Evolutionary conservation across 2,329 filamentous ascomycete species (phyloP), one percentile per base, ranked within the genome.

Genomic region (Zymoseptoria passerinii): DNA sequence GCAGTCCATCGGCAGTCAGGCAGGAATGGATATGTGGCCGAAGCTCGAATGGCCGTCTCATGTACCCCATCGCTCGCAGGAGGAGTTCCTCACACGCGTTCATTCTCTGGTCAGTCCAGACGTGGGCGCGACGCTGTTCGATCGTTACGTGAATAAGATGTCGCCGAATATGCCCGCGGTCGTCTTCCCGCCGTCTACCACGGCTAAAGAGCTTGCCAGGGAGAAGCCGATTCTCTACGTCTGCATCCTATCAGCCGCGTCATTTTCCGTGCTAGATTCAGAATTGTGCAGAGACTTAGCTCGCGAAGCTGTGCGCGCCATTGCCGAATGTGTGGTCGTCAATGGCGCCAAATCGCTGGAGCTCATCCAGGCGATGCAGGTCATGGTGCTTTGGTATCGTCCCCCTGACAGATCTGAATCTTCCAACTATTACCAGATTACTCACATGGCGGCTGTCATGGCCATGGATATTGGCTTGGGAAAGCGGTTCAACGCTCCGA

Each of bases 401-500:
- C 89, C 90, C 16, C 90, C 90, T 0, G 86, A 92, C 64, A 82
- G 88, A 66, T 89, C 89, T 59, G 89, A 95, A 68, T 88, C 94
- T 74, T 83, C 92, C 68, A 94, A 94, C 70, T 95, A 94, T 71
- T 95, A 94, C 74, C 89, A 92, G 75, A 81, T 94, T 64, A 84
- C 90, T 51, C 89, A 95, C 71, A 84, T 90, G 68, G 87, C 88
- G 1, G 86, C 86, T 52, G 82, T 90, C 65, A 89, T 95, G 85
- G 87, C 87, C 27, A 84, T 95, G 56, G 90, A 95, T 66, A 81
- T 95, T 35, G 90, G 90, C 0, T 81, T 95, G 6, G 88, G 86
- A 16, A 81, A 83, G 62, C 77, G 79, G 63, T 71, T 73, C 61
- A 69, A 76, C 65, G n/a, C 75, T 62, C 70, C 19, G 63, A 72